Conservation (phyloP, 768 basidiomycete species). For the Pulveroboletus ravenelii region DNA sequence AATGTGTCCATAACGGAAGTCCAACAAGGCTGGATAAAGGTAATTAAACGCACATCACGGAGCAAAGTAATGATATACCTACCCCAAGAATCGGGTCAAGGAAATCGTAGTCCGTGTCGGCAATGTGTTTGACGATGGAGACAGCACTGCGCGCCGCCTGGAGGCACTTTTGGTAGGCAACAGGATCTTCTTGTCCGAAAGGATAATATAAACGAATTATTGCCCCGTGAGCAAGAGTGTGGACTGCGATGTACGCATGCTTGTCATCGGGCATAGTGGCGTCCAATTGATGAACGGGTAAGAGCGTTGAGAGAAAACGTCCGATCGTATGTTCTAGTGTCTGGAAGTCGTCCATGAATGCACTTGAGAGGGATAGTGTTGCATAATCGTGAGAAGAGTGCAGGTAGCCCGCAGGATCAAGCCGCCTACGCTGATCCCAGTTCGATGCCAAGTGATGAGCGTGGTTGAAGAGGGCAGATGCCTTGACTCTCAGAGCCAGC, state of each 20-base stretch:
- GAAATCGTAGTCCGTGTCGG: slow-evolving; percentile 61
- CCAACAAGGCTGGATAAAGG: slow-evolving; percentile 58
- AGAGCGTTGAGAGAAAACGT: slow-evolving; percentile 58
- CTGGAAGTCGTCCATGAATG: slow-evolving; percentile 55
- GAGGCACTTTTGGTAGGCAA: slow-evolving; percentile 63
- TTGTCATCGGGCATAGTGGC: slow-evolving; percentile 53
- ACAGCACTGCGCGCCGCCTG: slow-evolving; percentile 58
- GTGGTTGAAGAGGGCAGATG: slow-evolving; percentile 68
- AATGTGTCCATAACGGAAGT: slow-evolving; percentile 62
- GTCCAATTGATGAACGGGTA: slow-evolving; percentile 62
- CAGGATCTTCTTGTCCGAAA: slow-evolving; percentile 54
- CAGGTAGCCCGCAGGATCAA: slow-evolving; percentile 12
- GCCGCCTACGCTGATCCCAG: slow-evolving; percentile 55
- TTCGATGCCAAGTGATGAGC: slow-evolving; percentile 56
- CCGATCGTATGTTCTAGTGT: slow-evolving; percentile 59
- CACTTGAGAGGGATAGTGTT: slow-evolving; percentile 43
- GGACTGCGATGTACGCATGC: slow-evolving; percentile 52
- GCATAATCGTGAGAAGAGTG: slow-evolving; percentile 20
- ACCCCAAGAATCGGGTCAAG: slow-evolving; percentile 79
- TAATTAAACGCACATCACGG: slow-evolving; percentile 6
- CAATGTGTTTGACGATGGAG: slow-evolving; percentile 56
- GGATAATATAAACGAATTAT: slow-evolving; percentile 61
- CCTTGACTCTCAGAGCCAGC: slow-evolving; percentile 65
- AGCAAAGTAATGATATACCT: slow-evolving; percentile 26
- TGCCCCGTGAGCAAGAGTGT: slow-evolving; percentile 64